phyloP scores from a whole-genome alignment of 768 basidiomycete genomes.

The Leccinum longicurvipes region DNA sequence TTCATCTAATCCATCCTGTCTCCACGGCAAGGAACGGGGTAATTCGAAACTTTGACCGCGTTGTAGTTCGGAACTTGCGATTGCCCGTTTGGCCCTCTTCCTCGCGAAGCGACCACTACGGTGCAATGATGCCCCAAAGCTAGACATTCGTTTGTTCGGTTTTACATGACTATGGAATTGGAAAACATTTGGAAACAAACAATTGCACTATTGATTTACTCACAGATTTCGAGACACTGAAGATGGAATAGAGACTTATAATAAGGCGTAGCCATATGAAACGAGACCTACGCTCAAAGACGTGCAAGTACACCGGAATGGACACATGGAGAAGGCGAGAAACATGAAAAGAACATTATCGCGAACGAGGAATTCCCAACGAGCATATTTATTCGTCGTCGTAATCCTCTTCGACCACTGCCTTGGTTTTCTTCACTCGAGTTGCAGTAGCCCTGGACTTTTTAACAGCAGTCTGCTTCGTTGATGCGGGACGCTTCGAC shows the following conservation, averaged over 20 bases:
- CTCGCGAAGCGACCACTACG: not conserved
- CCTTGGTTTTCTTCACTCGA: conserved; percentile 43
- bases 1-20: not conserved
- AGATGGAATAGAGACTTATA: not conserved
- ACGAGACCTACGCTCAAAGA: conserved; percentile 3
- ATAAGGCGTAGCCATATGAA: conserved; percentile 6
- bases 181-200: not conserved
- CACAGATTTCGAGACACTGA: not conserved
- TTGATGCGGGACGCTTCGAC: conserved; percentile 38
- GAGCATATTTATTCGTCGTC: conserved; percentile 24
- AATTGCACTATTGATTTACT: not conserved
- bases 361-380: not conserved
- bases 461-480: conserved; percentile 47
- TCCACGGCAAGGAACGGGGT: not conserved
- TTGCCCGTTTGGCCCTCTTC: too few relatives aligned
- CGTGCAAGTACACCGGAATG: conserved; percentile 10
- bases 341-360: conserved; percentile 5
- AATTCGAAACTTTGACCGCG: conserved; percentile 19
- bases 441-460: conserved; percentile 28
- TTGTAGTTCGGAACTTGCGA: not conserved
- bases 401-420: conserved; percentile 43
- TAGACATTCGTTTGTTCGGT: not conserved
- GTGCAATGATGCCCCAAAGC: not conserved
- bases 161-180: not conserved
- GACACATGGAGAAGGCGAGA: not conserved